phyloP scores from a whole-genome alignment of 768 basidiomycete species.

The Lepiota subincarnata region DNA sequence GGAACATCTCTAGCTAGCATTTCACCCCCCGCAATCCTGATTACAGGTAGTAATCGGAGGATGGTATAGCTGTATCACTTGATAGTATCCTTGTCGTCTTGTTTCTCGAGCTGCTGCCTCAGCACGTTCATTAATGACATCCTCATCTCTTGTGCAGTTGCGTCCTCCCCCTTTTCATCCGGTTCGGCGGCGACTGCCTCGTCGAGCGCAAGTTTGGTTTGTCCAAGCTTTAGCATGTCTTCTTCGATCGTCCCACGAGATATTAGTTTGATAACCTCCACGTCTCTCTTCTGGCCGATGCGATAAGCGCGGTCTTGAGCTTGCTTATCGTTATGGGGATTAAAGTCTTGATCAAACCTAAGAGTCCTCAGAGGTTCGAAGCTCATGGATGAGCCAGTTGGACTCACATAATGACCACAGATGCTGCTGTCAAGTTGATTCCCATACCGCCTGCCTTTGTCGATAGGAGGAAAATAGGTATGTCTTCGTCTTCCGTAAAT shows the following conservation, averaged over 20 bases:
- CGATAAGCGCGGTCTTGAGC: constrained; percentile 97
- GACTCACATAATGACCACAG: constrained; percentile 85
- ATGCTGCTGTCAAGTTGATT: constrained; percentile 94
- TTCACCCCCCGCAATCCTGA: not conserved
- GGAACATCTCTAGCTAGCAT: not conserved
- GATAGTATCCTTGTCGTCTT: constrained; percentile 21
- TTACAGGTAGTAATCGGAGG: not conserved
- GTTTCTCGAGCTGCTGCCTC: constrained; percentile 73
- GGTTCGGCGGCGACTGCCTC: constrained; percentile 87
- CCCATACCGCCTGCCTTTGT: constrained; percentile 96
- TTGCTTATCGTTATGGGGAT: constrained; percentile 96
- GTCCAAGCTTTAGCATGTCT: constrained; percentile 86
- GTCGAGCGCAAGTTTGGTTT: constrained; percentile 88
- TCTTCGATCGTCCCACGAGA: constrained; percentile 93
- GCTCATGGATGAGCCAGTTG: constrained; percentile 3
- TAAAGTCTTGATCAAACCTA: constrained; percentile 98
- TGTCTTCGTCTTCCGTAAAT: constrained; percentile 84
- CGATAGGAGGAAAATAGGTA: constrained; percentile 85
- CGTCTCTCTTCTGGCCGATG: constrained; percentile 91
- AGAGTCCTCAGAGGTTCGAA: not conserved
- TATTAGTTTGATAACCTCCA: constrained; percentile 93
- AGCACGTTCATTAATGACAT: constrained; percentile 81
- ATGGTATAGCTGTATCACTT: not conserved
- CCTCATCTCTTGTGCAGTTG: constrained; percentile 79
- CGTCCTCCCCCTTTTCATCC: constrained; percentile 57